Percentiles rank a stretch among this genome's conserved stretches.
Conservation (phyloP, 495 filamentous ascomycete genomes). For the Saxophila tyrrhenica region DNA sequence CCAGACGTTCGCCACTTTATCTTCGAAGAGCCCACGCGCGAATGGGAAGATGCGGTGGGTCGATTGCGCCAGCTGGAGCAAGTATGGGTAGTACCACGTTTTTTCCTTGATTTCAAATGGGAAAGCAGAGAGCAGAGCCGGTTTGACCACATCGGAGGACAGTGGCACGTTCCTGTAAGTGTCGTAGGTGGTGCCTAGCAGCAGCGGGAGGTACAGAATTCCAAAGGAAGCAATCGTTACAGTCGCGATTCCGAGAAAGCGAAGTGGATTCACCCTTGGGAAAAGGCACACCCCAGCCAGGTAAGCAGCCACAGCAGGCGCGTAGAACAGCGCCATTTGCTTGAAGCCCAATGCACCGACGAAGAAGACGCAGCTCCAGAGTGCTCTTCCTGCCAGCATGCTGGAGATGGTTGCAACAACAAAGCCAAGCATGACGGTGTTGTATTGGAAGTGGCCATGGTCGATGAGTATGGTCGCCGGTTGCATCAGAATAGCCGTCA, state of each 20-base stretch:
- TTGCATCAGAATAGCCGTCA: conserved; percentile 85
- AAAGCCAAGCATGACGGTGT: conserved; percentile 93
- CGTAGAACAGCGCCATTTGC: conserved; percentile 98
- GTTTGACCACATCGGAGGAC: conserved; percentile 37
- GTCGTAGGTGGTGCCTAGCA: conserved; percentile 54
- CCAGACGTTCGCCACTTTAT: conserved; percentile 98
- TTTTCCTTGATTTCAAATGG: conserved; percentile 48
- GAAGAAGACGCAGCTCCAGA: conserved; percentile 89
- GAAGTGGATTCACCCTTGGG: conserved; percentile 54
- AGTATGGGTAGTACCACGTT: conserved; percentile 54
- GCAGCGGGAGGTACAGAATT: conserved; percentile 60
- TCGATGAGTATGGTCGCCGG: conserved; percentile 87
- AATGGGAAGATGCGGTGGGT: conserved; percentile 91
- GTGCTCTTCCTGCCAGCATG: conserved; percentile 68
- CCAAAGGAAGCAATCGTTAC: conserved; percentile 64
- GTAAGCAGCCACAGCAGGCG: conserved; percentile 82
- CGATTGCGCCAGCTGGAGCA: conserved; percentile 69
- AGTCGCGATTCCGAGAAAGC: conserved; percentile 62
- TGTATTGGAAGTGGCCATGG: conserved; percentile 98
- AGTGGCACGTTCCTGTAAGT: conserved; percentile 40
- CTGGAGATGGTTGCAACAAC: conserved; percentile 76
- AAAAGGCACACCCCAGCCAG: conserved; percentile 75
- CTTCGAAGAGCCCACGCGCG: conserved; percentile 85
- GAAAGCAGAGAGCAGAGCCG: conserved; percentile 45
- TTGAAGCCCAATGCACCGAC: conserved; percentile 91